A percentile compares a stretch with the other conserved stretches of the same genome.
Evolutionary conservation across 805 yeast species (phyloP).

Genomic region (Yamadazyma tumulicola): DNA sequence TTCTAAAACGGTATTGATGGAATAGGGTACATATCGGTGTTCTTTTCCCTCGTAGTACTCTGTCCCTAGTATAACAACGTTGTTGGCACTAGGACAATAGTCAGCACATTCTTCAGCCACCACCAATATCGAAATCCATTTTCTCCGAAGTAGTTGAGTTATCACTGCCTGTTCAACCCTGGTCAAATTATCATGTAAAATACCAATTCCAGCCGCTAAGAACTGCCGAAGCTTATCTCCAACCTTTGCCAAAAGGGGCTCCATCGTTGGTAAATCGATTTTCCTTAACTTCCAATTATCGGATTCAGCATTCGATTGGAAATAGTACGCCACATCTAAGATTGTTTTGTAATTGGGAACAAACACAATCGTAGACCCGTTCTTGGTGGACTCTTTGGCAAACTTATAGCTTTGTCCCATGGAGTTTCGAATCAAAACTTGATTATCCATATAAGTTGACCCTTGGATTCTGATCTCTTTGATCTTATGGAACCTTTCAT

Average conservation of each 20-base stretch:
- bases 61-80: constrained; percentile 68
- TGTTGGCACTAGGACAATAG: constrained; percentile 47
- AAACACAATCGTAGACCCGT: constrained; percentile 9
- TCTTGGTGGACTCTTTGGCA: constrained; percentile 21
- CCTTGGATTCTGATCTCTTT: constrained; percentile 55
- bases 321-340: constrained; percentile 5
- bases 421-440: constrained; percentile 41
- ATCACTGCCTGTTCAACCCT: constrained; percentile 52
- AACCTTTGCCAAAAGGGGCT: constrained; percentile 41
- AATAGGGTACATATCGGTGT: constrained; percentile 65
- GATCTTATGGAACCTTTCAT: constrained; percentile 53
- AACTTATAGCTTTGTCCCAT: constrained; percentile 46
- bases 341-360: constrained; percentile 4
- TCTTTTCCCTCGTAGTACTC: constrained; percentile 70
- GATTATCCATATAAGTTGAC: constrained; percentile 40
- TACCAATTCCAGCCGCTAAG: constrained; percentile 61
- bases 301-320: constrained; percentile 26
- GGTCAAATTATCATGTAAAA: constrained; percentile 56
- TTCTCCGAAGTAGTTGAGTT: constrained; percentile 47
- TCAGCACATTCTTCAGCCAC: constrained; percentile 56
- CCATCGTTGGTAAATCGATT: constrained; percentile 36
- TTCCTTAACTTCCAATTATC: constrained; percentile 39
- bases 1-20: constrained; percentile 60
- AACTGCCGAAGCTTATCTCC: constrained; percentile 47
- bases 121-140: constrained; percentile 53